phyloP scores from a whole-genome alignment of 1,284 basidiomycete species.

The Trametes hirsuta region DNA sequence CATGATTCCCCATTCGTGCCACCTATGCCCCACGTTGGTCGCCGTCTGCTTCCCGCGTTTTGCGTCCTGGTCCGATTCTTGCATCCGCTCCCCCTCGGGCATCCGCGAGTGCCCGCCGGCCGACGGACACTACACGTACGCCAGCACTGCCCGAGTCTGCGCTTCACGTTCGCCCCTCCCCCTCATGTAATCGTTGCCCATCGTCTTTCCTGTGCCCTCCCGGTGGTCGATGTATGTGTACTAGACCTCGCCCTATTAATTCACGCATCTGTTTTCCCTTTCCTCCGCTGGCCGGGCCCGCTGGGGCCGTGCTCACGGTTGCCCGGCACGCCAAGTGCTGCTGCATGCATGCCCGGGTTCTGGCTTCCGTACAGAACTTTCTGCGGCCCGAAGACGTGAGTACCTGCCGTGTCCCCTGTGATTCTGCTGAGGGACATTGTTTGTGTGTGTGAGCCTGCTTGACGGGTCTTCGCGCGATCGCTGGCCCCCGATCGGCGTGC shows the following conservation, averaged over 20 bases:
- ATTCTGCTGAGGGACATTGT: not conserved
- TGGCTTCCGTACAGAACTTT: no score
- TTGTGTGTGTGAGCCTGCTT: not conserved
- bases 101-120: no score
- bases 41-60: not conserved
- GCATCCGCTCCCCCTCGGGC: not conserved
- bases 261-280: not conserved
- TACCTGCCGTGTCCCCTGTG: no score
- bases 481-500: not conserved
- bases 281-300: not conserved
- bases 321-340: no score
- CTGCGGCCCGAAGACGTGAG: no score
- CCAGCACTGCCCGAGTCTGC: not conserved
- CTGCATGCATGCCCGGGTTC: no score
- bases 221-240: constrained; percentile 24
- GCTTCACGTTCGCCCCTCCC: not conserved
- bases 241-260: constrained; percentile 19
- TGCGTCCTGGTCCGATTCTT: not conserved
- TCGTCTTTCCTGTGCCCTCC: constrained; percentile 12
- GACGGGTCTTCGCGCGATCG: not conserved
- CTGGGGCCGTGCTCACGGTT: no score
- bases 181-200: constrained; percentile 15
- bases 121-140: constrained; percentile 9
- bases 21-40: not conserved
- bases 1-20: not conserved